Conservation (phyloP, 176 grass and related monocot genomes). For the Luzula sylvatica region DNA sequence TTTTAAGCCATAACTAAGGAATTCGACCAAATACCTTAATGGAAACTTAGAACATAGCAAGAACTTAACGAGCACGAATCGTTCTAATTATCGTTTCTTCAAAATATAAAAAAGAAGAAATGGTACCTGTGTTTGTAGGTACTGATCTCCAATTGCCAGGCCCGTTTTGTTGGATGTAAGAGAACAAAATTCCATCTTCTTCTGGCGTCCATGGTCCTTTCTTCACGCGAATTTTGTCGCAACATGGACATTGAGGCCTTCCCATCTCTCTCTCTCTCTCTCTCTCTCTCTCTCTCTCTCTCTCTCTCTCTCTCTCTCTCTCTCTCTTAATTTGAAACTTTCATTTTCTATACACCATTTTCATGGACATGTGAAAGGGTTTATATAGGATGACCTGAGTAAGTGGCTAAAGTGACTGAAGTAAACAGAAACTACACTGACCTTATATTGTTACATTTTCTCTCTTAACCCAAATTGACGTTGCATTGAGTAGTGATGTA, state of each 20-base stretch:
- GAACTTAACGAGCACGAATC: constrained; percentile 4
- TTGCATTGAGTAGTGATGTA: too few relatives aligned
- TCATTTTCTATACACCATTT: constrained; percentile 19
- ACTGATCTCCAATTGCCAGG: constrained; percentile 30
- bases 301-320: background rate
- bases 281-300: background rate
- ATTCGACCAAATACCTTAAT: too few relatives aligned
- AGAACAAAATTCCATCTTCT: constrained; percentile 23
- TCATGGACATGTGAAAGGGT: constrained; percentile 4
- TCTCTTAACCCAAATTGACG: too few relatives aligned
- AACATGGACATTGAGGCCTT: constrained; percentile 22
- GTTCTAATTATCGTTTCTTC: background rate
- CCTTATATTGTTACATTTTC: too few relatives aligned
- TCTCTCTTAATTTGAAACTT: constrained; percentile 12
- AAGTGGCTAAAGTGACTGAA: constrained; percentile 1
- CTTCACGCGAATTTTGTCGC: constrained; percentile 23
- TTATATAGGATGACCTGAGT: constrained; percentile 26
- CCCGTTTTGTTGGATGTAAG: constrained; percentile 27
- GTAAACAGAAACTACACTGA: too few relatives aligned
- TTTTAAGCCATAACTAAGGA: too few relatives aligned
- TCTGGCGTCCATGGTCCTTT: constrained; percentile 28
- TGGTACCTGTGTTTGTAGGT: constrained; percentile 21
- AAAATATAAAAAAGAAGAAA: background rate
- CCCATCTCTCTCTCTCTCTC: constrained; percentile 8
- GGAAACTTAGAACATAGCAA: background rate